Conservation (phyloP, 2,329 filamentous ascomycete genomes). For the Drechslera avenae region DNA sequence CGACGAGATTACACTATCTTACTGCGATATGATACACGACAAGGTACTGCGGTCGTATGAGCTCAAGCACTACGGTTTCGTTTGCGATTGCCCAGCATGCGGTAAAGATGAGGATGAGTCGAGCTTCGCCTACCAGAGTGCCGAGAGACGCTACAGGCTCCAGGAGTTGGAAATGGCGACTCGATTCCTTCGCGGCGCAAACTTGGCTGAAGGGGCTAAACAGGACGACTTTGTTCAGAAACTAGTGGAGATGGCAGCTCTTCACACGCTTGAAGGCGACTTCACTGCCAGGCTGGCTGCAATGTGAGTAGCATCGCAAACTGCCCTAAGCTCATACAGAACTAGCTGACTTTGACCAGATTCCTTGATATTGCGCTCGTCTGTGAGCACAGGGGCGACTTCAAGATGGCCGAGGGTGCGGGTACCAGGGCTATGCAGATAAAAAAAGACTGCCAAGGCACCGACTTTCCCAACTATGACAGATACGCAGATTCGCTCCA, state of each 20-base stretch:
- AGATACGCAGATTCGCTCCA: constrained; percentile 30
- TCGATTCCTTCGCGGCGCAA: constrained; percentile 16
- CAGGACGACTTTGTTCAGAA: constrained; percentile 23
- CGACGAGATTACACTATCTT: constrained; percentile 48
- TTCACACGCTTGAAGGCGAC: constrained; percentile 36
- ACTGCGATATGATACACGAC: constrained; percentile 44
- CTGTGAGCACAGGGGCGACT: constrained; percentile 33
- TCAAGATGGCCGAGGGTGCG: constrained; percentile 23
- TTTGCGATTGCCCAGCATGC: constrained; percentile 48
- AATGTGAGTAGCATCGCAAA: constrained; percentile 24
- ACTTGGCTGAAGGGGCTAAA: constrained; percentile 19
- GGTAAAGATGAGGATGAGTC: constrained; percentile 35
- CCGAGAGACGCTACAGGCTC: constrained; percentile 40
- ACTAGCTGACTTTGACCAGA: constrained; percentile 19
- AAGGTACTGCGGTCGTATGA: constrained; percentile 37
- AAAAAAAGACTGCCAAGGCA: constrained; percentile 35
- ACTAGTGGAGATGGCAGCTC: constrained; percentile 35
- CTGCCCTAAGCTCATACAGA: no score
- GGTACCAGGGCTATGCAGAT: constrained; percentile 36
- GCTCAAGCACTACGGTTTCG: constrained; percentile 46
- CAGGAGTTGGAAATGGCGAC: constrained; percentile 43
- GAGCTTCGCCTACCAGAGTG: constrained; percentile 34
- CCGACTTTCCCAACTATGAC: constrained; percentile 31
- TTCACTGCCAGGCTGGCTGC: constrained; percentile 30
- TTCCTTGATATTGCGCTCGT: constrained; percentile 42